phyloP scores from a whole-genome alignment of 371 early-diverging fungal genomes.

The Mortierella sp. region DNA sequence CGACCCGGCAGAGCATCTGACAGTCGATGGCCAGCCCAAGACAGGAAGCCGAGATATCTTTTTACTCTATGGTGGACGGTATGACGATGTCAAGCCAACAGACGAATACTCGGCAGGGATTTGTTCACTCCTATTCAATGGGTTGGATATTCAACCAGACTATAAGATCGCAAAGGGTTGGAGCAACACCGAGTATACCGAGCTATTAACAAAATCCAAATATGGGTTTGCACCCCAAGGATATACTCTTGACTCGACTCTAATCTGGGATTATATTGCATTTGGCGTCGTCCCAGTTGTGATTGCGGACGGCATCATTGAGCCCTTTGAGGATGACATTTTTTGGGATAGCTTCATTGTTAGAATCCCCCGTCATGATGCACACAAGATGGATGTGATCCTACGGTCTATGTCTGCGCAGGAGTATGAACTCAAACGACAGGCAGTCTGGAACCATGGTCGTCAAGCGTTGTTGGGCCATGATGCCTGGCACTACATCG shows the following conservation, averaged over 20 bases:
- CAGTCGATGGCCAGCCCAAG: constrained; percentile 56
- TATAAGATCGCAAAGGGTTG: constrained; percentile 60
- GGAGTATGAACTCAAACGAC: constrained; percentile 65
- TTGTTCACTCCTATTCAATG: constrained; percentile 62
- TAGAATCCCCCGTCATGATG: constrained; percentile 64
- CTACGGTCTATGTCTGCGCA: constrained; percentile 60
- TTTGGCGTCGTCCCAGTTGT: constrained; percentile 70
- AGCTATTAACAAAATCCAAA: constrained; percentile 59
- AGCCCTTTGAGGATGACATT: constrained; percentile 70
- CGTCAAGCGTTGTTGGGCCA: constrained; percentile 62
- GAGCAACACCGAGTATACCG: constrained; percentile 57
- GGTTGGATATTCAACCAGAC: constrained; percentile 60
- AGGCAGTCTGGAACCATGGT: constrained; percentile 64
- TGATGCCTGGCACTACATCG: constrained; percentile 70
- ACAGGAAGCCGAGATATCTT: constrained; percentile 57
- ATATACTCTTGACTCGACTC: constrained; percentile 68
- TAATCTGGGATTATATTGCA: constrained; percentile 70
- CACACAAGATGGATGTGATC: constrained; percentile 65
- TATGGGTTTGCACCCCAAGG: constrained; percentile 70
- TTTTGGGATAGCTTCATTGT: constrained; percentile 72
- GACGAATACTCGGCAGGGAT: constrained; percentile 67
- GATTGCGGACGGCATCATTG: constrained; percentile 71
- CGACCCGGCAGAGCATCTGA: constrained; percentile 55
- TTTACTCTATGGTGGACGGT: constrained; percentile 64
- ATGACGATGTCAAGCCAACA: constrained; percentile 57